Evolutionary conservation across 495 filamentous ascomycete species (phyloP).

Genomic region (Geopyxis carbonaria): DNA sequence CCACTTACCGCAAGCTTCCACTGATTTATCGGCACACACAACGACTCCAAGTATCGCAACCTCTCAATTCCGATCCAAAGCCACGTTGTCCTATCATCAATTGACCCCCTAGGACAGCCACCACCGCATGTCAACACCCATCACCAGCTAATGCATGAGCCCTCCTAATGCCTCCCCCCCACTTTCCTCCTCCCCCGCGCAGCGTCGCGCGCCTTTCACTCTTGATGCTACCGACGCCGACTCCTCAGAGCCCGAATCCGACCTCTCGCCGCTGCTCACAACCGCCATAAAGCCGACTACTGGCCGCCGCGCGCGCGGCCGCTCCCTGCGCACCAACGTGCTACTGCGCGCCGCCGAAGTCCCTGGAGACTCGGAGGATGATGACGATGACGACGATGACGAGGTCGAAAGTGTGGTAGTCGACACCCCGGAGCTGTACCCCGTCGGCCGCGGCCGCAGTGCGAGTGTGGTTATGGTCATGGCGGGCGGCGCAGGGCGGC

Average conservation of each 20-base stretch:
- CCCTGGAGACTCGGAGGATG: not conserved
- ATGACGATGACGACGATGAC: not conserved
- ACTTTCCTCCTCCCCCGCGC: not conserved
- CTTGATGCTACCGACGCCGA: not conserved
- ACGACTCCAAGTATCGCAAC: no score
- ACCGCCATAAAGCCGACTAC: no score
- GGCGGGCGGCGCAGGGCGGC: not conserved
- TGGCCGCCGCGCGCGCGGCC: no score
- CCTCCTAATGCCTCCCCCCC: slow-evolving; percentile 1
- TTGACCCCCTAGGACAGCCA: no score
- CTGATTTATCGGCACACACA: no score
- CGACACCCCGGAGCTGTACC: slow-evolving; percentile 1
- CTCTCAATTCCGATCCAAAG: no score
- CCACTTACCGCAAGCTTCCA: no score
- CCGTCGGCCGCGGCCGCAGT: slow-evolving; percentile 7
- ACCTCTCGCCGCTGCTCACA: no score
- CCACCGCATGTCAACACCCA: not conserved
- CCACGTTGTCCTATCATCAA: no score
- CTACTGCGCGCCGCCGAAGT: not conserved
- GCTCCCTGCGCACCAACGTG: slow-evolving; percentile 1
- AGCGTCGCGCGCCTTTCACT: not conserved
- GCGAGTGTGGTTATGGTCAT: slow-evolving; percentile 13
- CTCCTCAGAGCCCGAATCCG: not conserved
- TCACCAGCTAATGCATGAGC: slow-evolving; percentile 3
- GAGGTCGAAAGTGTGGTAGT: not conserved